phyloP scores from a whole-genome alignment of 306 rosid species.

The Cicer arietinum region DNA sequence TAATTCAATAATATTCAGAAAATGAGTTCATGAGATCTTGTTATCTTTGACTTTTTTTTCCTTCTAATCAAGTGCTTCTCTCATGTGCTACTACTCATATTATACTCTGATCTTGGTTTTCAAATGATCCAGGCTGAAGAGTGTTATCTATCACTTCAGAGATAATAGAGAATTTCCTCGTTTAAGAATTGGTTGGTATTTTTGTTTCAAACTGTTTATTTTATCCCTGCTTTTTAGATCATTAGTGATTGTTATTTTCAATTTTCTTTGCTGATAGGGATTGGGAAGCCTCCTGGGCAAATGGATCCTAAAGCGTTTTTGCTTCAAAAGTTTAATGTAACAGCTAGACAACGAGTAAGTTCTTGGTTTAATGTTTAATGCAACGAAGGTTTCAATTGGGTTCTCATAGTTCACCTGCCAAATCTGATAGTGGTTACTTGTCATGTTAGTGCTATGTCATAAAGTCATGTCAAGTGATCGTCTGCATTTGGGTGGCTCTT shows the following conservation, averaged over 20 bases:
- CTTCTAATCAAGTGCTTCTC: conserved; percentile 37
- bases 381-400: conserved; percentile 26
- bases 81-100: conserved; percentile 3
- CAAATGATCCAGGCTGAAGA: conserved; percentile 70
- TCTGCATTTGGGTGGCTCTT: conserved; percentile 26
- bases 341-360: conserved; percentile 84
- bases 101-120: conserved; percentile 39
- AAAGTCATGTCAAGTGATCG: conserved; percentile 15
- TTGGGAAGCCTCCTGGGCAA: conserved; percentile 94
- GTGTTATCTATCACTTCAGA: conserved; percentile 78
- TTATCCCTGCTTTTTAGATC: conserved; percentile 3
- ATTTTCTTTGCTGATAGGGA: conserved; percentile 57
- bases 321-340: conserved; percentile 81
- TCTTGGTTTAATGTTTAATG: conserved; percentile 10
- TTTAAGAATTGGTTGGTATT: conserved; percentile 78
- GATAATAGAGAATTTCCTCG: conserved; percentile 86
- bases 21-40: conserved; percentile 39
- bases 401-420: conserved; percentile 21
- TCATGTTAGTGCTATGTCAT: not conserved
- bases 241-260: conserved; percentile 14
- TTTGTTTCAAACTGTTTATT: conserved; percentile 16
- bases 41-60: conserved; percentile 23
- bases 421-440: not conserved
- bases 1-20: conserved; percentile 37
- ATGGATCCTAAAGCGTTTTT: conserved; percentile 98